phyloP scores from a whole-genome alignment of 208 protist species.

The Acanthamoeba lenticulata region DNA sequence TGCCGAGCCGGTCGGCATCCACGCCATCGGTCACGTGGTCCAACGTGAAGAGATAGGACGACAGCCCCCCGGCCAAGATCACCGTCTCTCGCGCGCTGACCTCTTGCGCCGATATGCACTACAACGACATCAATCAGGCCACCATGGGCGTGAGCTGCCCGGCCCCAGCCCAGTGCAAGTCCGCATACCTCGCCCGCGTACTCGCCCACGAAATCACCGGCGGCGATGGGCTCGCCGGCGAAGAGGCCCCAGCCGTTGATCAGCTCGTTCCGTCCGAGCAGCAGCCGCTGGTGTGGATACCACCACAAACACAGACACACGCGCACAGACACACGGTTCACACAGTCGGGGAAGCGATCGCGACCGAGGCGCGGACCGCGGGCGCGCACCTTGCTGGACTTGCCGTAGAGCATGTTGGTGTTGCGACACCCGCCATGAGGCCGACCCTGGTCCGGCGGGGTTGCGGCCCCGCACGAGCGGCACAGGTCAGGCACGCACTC shows the following conservation, averaged over 20 bases:
- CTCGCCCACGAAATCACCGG: not conserved
- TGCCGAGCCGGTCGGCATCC: not conserved
- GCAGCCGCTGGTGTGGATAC: not conserved
- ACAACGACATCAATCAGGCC: not conserved
- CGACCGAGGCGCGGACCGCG: not conserved
- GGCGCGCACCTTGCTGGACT: not conserved
- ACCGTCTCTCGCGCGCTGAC: not conserved
- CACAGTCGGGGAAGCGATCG: too few species aligned
- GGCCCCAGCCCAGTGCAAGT: not conserved
- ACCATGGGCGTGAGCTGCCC: too few species aligned
- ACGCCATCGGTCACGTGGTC: not conserved
- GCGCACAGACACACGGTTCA: too few species aligned
- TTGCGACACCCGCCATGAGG: not conserved
- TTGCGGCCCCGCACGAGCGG: not conserved
- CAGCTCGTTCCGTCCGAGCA: not conserved
- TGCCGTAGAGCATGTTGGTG: not conserved
- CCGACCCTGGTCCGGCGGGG: not conserved
- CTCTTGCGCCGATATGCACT: not conserved
- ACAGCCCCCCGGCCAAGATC: too few species aligned
- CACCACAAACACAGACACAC: not conserved
- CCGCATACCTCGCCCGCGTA: not conserved
- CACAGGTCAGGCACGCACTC: not conserved
- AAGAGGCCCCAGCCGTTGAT: not conserved
- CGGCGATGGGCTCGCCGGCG: not conserved
- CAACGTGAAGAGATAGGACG: not conserved